Conservation (phyloP, 805 yeast genomes). For the Cyberlindnera maritima region DNA sequence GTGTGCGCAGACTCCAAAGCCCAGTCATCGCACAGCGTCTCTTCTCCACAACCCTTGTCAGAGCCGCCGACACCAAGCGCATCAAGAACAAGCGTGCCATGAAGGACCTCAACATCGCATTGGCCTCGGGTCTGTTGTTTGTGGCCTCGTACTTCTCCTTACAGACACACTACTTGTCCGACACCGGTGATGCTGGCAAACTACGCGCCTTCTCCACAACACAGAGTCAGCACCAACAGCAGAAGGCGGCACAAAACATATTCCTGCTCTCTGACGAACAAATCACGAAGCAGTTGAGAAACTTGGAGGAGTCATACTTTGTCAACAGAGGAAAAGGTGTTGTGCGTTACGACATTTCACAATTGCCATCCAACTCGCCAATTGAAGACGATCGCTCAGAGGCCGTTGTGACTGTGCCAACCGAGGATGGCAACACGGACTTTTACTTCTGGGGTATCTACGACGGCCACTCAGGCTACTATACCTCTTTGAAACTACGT, state of each 20-base stretch:
- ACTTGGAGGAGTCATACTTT: slow-evolving; percentile 72
- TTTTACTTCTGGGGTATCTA: slow-evolving; percentile 95
- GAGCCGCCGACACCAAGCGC: neutral
- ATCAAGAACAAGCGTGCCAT: slow-evolving; percentile 8
- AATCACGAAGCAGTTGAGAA: slow-evolving; percentile 64
- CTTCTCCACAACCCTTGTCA: slow-evolving; percentile 10
- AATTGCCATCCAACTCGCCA: slow-evolving; percentile 87
- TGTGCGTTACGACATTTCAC: slow-evolving; percentile 82
- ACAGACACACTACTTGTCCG: slow-evolving; percentile 24
- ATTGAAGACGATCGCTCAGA: slow-evolving; percentile 94
- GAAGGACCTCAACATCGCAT: slow-evolving; percentile 24
- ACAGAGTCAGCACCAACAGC: slow-evolving; percentile 22
- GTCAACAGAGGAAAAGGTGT: slow-evolving; percentile 89
- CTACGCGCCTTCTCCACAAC: slow-evolving; percentile 23
- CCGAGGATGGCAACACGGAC: slow-evolving; percentile 49
- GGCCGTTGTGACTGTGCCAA: slow-evolving; percentile 68
- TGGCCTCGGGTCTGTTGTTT: slow-evolving; percentile 29
- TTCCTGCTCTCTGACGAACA: slow-evolving; percentile 63
- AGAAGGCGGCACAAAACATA: slow-evolving; percentile 48
- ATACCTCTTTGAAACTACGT: slow-evolving; percentile 81
- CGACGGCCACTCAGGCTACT: slow-evolving; percentile 98
- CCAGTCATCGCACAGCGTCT: slow-evolving; percentile 1
- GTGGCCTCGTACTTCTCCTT: slow-evolving; percentile 29
- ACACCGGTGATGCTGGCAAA: slow-evolving; percentile 21
- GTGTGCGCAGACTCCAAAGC: slow-evolving; percentile 7